phyloP scores from a whole-genome alignment of 352 stramenopile genomes.

The Phytopythium ostracodes region DNA sequence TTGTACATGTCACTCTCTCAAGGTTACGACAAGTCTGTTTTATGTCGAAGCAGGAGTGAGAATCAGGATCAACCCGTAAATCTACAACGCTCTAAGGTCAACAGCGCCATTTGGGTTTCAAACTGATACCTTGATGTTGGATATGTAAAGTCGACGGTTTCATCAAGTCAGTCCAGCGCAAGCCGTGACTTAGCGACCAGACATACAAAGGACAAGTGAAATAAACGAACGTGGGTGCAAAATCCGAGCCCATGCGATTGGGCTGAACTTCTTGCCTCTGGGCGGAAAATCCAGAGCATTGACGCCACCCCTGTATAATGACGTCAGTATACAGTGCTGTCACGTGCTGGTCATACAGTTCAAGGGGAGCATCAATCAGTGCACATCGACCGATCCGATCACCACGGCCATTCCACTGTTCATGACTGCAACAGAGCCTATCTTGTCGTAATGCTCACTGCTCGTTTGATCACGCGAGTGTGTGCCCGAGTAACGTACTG shows the following conservation, averaged over 20 bases:
- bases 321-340: too few relatives aligned
- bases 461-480: too few relatives aligned
- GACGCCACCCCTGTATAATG: too few relatives aligned
- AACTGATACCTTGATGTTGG: too few relatives aligned
- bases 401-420: too few relatives aligned
- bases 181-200: background rate
- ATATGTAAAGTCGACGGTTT: background rate
- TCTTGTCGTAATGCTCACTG: too few relatives aligned
- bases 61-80: background rate
- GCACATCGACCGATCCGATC: too few relatives aligned
- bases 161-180: background rate
- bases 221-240: slow-evolving; percentile 6
- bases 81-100: background rate
- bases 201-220: background rate
- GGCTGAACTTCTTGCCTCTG: background rate
- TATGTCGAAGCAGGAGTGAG: background rate
- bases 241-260: background rate
- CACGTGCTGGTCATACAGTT: too few relatives aligned
- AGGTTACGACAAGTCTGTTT: background rate
- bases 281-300: too few relatives aligned
- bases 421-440: too few relatives aligned
- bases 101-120: background rate
- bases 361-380: too few relatives aligned
- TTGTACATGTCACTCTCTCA: background rate
- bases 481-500: background rate